Evolutionary conservation across 1,284 basidiomycete genomes (phyloP).

Genomic region (Anthracocystis panici-leucophaei): DNA sequence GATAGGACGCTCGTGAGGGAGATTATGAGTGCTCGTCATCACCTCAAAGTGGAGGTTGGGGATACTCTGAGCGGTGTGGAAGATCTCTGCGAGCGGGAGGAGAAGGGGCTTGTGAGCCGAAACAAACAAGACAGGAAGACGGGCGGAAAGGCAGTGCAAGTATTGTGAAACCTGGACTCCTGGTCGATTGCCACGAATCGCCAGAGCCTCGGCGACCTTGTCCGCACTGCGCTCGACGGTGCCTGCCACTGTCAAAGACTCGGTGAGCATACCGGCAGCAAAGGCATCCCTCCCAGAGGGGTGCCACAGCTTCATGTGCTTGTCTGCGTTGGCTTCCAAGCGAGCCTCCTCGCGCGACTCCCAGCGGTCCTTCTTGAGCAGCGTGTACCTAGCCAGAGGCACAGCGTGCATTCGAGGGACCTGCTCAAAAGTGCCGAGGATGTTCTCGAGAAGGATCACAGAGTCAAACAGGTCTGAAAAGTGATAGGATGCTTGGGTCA

Average conservation of each 20-base stretch:
- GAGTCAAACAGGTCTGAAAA: constrained; percentile 46
- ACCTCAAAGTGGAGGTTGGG: constrained; percentile 48
- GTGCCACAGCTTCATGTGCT: constrained; percentile 46
- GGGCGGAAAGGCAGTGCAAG: constrained; percentile 41
- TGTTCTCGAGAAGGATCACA: constrained; percentile 39
- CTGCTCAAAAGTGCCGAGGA: constrained; percentile 34
- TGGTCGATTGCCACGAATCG: constrained; percentile 48
- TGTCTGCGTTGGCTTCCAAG: constrained; percentile 32
- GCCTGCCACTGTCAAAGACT: constrained; percentile 32
- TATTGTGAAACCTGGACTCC: constrained; percentile 40
- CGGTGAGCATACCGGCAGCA: constrained; percentile 38
- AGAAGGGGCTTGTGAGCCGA: constrained; percentile 47
- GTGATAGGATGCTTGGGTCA: constrained; percentile 38
- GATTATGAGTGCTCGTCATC: constrained; percentile 48
- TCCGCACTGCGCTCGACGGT: constrained; percentile 43
- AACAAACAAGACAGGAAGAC: constrained; percentile 36
- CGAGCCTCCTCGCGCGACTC: constrained; percentile 39
- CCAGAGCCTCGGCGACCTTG: constrained; percentile 43
- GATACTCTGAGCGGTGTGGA: constrained; percentile 41
- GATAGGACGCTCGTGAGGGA: constrained; percentile 43
- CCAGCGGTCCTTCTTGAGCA: constrained; percentile 47
- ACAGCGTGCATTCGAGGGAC: constrained; percentile 29
- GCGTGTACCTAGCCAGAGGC: constrained; percentile 47
- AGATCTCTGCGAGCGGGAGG: constrained; percentile 41
- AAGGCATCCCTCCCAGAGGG: constrained; percentile 41